These are phyloP conservation scores for Panicum virgatum DNA, from an alignment of 202 grass and related monocot genomes.

Conservation along the genomic window DNA sequence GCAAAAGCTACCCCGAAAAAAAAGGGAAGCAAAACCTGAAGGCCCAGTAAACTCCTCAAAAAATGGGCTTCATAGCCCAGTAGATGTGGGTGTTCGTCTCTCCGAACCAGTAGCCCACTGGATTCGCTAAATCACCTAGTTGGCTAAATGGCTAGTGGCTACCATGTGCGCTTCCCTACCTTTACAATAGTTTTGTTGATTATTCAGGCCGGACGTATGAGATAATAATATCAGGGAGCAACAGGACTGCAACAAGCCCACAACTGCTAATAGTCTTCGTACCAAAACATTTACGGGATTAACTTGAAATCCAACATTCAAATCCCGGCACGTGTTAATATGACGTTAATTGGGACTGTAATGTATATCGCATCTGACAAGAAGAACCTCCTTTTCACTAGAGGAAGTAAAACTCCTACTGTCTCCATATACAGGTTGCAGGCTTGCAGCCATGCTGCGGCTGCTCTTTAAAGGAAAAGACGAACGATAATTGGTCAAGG, in stretches of 20 bases:
- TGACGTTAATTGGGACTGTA: not conserved
- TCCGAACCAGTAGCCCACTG: not conserved
- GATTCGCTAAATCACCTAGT: not conserved
- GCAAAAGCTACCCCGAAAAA: not conserved
- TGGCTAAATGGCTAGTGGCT: too few relatives aligned
- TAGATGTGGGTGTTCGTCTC: too few relatives aligned
- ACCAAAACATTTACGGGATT: not conserved
- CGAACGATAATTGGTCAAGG: not conserved
- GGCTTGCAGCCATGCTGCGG: too few relatives aligned
- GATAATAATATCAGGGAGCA: not conserved
- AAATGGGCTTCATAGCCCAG: not conserved
- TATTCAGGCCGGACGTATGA: not conserved
- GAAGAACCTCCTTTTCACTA: not conserved
- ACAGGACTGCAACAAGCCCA: not conserved
- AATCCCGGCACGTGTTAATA: not conserved
- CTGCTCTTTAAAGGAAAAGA: not conserved
- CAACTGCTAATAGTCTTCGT: not conserved
- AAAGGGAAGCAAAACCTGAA: not conserved
- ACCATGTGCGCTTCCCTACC: not conserved
- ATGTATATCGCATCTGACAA: not conserved
- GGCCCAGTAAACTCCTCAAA: not conserved
- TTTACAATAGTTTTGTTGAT: not conserved
- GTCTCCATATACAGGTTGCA: not conserved
- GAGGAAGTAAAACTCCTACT: not conserved
- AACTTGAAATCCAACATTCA: not conserved